A percentile compares a stretch with the other conserved stretches of the same genome.
Conservation (phyloP, 164 flowering plant species). For the Chloranthus sessilifolius region DNA sequence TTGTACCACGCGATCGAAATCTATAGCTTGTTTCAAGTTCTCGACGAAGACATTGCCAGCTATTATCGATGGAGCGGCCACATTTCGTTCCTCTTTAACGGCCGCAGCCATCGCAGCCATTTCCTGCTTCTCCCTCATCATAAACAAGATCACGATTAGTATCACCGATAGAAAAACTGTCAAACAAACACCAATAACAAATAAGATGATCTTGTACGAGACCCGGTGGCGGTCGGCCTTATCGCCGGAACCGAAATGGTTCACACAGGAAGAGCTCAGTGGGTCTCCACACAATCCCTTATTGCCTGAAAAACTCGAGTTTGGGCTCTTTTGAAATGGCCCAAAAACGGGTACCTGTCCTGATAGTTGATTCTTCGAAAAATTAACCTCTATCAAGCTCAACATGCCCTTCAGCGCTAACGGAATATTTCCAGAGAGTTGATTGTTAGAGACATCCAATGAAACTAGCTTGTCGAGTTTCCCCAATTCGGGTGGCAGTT, state of each 20-base stretch:
- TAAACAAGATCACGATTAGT: slow-evolving; percentile 71
- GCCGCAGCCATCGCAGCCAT: slow-evolving; percentile 53
- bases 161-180: slow-evolving; percentile 74
- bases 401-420: slow-evolving; percentile 75
- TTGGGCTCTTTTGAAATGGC: slow-evolving; percentile 84
- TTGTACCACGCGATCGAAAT: slow-evolving; percentile 77
- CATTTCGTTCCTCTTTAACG: slow-evolving; percentile 29
- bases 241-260: slow-evolving; percentile 23
- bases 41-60: slow-evolving; percentile 87
- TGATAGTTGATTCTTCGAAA: slow-evolving; percentile 68
- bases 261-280: slow-evolving; percentile 45
- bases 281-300: slow-evolving; percentile 93
- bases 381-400: slow-evolving; percentile 89
- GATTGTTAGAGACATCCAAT: slow-evolving; percentile 82
- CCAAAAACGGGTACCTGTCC: slow-evolving; percentile 72
- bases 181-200: slow-evolving; percentile 89
- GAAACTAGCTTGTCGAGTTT: slow-evolving; percentile 90
- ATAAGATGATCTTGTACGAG: slow-evolving; percentile 75
- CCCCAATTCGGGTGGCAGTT: slow-evolving; percentile 74
- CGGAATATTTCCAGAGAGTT: slow-evolving; percentile 74
- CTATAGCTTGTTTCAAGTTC: slow-evolving; percentile 82
- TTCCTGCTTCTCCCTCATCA: slow-evolving; percentile 95
- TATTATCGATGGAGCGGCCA: slow-evolving; percentile 46
- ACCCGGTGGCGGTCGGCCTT: slow-evolving; percentile 52
- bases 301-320: slow-evolving; percentile 71